A percentile compares a stretch with the other conserved stretches of the same genome.
Conservation (phyloP, 2,329 filamentous ascomycete species). For the Zymoseptoria brevis region DNA sequence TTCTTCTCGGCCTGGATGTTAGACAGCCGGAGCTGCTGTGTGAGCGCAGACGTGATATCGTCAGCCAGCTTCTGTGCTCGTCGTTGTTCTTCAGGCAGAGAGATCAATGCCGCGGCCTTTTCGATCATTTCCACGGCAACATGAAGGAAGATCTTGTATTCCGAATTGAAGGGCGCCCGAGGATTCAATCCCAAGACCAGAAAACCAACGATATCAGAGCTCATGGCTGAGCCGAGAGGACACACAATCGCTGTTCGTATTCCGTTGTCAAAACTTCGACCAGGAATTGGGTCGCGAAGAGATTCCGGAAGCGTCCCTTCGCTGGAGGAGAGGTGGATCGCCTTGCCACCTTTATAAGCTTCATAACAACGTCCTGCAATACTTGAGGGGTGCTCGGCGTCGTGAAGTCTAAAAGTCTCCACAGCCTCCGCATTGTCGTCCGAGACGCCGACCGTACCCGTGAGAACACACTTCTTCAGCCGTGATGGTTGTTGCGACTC, state of each 20-base stretch:
- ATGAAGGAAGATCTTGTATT: conserved; percentile 33
- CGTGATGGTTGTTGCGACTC: conserved; percentile 4
- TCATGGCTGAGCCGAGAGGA: conserved; percentile 31
- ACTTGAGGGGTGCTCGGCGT: neutral
- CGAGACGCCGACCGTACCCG: conserved; percentile 23
- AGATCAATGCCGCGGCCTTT: conserved; percentile 34
- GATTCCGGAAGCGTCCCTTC: conserved; percentile 24
- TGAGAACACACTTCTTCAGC: conserved; percentile 17
- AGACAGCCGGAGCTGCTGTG: conserved; percentile 28
- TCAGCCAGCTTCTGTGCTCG: conserved; percentile 28
- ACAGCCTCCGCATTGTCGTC: conserved; percentile 20
- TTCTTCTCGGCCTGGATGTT: conserved; percentile 27
- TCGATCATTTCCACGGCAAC: conserved; percentile 31
- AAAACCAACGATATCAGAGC: conserved; percentile 32
- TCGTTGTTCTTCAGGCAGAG: conserved; percentile 31
- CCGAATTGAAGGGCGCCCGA: conserved; percentile 31
- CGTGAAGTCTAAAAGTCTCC: conserved; percentile 15
- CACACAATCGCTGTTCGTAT: conserved; percentile 30
- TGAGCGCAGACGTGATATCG: conserved; percentile 31
- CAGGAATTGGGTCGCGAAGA: conserved; percentile 25
- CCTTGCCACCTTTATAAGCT: conserved; percentile 25
- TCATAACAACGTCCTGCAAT: conserved; percentile 25
- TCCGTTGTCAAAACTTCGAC: conserved; percentile 30
- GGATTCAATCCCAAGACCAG: conserved; percentile 35
- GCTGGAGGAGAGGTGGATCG: conserved; percentile 25